Conservation (phyloP, 1,284 basidiomycete species). For the Trichosporon faecale region DNA sequence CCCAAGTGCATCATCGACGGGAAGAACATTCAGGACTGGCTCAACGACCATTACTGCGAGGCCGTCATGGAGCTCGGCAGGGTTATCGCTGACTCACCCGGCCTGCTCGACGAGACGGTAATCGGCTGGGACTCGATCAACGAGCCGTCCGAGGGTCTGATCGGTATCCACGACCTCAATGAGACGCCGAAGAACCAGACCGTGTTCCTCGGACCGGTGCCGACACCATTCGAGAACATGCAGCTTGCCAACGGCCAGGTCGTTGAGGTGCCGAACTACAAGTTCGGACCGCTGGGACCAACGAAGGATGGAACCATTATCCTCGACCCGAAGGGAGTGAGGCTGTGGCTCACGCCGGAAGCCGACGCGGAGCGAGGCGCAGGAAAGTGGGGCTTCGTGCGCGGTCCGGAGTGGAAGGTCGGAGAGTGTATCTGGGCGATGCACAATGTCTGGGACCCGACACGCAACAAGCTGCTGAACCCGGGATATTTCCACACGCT, state of each 20-base stretch:
- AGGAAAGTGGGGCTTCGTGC: conserved; percentile 73
- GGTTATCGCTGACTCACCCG: conserved; percentile 64
- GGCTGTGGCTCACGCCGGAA: conserved; percentile 66
- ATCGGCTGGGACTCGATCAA: conserved; percentile 97
- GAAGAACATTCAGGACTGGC: conserved; percentile 88
- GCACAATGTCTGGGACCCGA: conserved; percentile 85
- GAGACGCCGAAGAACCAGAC: conserved; percentile 64
- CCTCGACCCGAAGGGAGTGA: conserved; percentile 77
- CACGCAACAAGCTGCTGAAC: conserved; percentile 64
- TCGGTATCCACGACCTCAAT: conserved; percentile 72
- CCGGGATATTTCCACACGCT: conserved; percentile 72
- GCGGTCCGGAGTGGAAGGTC: conserved; percentile 71
- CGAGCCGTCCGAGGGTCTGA: conserved; percentile 85
- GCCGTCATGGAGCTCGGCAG: conserved; percentile 74
- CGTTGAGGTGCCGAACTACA: conserved; percentile 81
- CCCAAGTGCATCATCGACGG: conserved; percentile 90
- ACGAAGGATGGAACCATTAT: conserved; percentile 66
- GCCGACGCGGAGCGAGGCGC: conserved; percentile 50
- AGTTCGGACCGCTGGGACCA: conserved; percentile 78
- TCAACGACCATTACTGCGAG: conserved; percentile 79
- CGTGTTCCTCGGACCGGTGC: conserved; percentile 79
- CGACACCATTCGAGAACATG: conserved; percentile 80
- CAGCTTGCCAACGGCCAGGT: conserved; percentile 80
- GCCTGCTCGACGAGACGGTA: conserved; percentile 77
- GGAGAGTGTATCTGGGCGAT: conserved; percentile 88